Evolutionary conservation across 225 moss, liverwort and hornwort species (phyloP), one percentile per base, ranked within the genome.

Genomic region (Polytrichum commune): DNA sequence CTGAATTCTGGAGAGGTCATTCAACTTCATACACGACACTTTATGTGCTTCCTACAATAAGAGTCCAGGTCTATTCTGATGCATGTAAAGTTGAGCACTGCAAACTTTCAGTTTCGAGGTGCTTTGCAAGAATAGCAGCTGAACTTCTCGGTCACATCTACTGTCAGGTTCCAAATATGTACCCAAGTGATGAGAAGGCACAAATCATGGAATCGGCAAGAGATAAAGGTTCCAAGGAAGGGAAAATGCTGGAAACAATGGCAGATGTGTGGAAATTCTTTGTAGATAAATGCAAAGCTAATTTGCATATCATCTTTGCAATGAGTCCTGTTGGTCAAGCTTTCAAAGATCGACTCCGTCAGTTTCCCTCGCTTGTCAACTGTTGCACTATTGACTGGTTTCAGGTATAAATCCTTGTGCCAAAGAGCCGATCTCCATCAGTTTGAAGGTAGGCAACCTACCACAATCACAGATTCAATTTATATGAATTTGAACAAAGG

Each of bases 321-420:
- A 96, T 96, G 93, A 93, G 93, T 78, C 92, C 89, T 19, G 73
- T 92, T 30, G 93, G 96, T n/a, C 92, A 96, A 84, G 89, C 93
- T 65, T 96, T 96, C 18, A 93, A 92, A 76, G 84, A 92, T 64
- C 86, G 93, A 1, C 70, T 96, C 19, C 82, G 96, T 8, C 93
- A 96, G 69, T 96, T 96, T 65, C 96, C 96, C 20, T 93, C 93
- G 1, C 86, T 96, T 68, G 93, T 96, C 24, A 96, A 96, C 76
- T 96, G 93, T 74, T 93, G 96, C 38, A 96, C 96, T 18, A 96
- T 96, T 65, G 89, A 96, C 71, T 96, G 96, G 96, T 96, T 96
- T 72, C 92, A 96, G 82, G 96, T 93, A 8, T 9, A 54, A 32
- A 66, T 22, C 23, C 4, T 5, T 53, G 46, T 46, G 46, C 46